A percentile compares a stretch with the other conserved stretches of the same genome.
phyloP scores from a whole-genome alignment of 495 filamentous ascomycete genomes.

The Letharia columbiana region DNA sequence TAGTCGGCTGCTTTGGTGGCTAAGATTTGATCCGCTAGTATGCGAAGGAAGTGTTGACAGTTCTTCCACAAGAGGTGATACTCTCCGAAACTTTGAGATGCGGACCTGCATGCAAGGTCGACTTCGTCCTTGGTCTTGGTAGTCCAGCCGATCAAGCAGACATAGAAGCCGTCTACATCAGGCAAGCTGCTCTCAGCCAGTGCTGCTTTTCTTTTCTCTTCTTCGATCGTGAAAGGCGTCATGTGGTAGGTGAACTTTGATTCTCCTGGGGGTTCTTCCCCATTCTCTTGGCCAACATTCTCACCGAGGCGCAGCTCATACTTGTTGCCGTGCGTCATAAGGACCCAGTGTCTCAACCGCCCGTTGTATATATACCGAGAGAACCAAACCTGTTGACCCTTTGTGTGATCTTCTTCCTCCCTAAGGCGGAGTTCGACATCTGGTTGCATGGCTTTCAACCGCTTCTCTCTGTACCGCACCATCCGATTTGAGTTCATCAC shows the following conservation, averaged over 20 bases:
- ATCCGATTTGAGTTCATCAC: constrained; percentile 10
- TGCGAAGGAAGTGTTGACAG: constrained; percentile 7
- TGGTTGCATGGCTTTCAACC: constrained; percentile 12
- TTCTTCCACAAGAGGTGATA: constrained; percentile 9
- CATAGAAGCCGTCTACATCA: constrained; percentile 11
- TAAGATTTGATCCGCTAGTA: constrained; percentile 6
- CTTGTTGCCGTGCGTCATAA: constrained; percentile 13
- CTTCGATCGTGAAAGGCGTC: constrained; percentile 8
- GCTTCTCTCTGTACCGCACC: constrained; percentile 11
- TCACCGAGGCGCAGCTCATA: constrained; percentile 11
- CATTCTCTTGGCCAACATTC: background rate
- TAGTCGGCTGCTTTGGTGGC: constrained; percentile 6
- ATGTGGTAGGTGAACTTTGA: constrained; percentile 11
- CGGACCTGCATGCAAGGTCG: constrained; percentile 4
- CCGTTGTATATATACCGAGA: constrained; percentile 14
- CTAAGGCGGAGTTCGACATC: constrained; percentile 7
- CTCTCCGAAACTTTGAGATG: background rate
- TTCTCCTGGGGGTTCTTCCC: background rate
- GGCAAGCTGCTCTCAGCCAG: constrained; percentile 5
- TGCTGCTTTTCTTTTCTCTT: constrained; percentile 11
- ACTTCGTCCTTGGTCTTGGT: constrained; percentile 10
- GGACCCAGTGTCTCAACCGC: constrained; percentile 10
- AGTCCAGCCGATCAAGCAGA: constrained; percentile 13
- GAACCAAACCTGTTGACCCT: constrained; percentile 14
- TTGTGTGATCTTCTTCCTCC: constrained; percentile 10